Base-by-base conservation (phyloP, 2,329 filamentous ascomycete genomes). In the Aschersonia sp. region DNA sequence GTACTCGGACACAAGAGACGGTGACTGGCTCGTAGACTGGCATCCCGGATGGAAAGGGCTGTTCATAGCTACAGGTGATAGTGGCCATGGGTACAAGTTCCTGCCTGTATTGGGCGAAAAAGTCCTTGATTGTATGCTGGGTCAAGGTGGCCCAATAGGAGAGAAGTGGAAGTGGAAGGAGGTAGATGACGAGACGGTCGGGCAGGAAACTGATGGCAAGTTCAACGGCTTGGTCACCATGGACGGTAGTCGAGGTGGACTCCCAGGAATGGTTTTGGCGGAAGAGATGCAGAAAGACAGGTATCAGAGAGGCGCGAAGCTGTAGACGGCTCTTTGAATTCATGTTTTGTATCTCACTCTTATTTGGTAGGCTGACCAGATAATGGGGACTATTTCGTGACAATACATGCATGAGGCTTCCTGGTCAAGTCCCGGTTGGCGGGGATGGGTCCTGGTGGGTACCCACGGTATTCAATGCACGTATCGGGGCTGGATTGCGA, bases 1-100 rank as follows among this genome's bases (percentile, higher is more conserved):
- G 83, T 87, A 87, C 60, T 79, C 78, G 5, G 83, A 87, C 64
- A 87, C 83, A 55, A 71, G 77, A 6, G 77, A 76, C 14, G 83
- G 77, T 29, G 79, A 87, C 58, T 87, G 84, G 66, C 70, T 87
- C 47, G 71, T 86, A 50, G 76, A 81, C 56, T 79, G 81, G 61
- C 82, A 87, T 56, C 83, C 83, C 0, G 63, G 69, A 12, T 76
- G 76, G 62, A 59, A 69, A 48, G 71, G 72, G 11, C 62, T 82
- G 4, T 82, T 83, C 55, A 55, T 83, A 30, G 76, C 76, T 0
- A 80, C 77, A 0, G 79, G 77, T 4, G 79, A 77, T 47, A 81
- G 76, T 52, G 78, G 79, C 4, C 79, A 83, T 58, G 81, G 65
- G 5, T 84, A 80, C 69, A 84, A 84, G 61, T 84, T 84, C 60